Evolutionary conservation across 805 yeast species (phyloP).

Genomic region (Kuraishia floccosa): DNA sequence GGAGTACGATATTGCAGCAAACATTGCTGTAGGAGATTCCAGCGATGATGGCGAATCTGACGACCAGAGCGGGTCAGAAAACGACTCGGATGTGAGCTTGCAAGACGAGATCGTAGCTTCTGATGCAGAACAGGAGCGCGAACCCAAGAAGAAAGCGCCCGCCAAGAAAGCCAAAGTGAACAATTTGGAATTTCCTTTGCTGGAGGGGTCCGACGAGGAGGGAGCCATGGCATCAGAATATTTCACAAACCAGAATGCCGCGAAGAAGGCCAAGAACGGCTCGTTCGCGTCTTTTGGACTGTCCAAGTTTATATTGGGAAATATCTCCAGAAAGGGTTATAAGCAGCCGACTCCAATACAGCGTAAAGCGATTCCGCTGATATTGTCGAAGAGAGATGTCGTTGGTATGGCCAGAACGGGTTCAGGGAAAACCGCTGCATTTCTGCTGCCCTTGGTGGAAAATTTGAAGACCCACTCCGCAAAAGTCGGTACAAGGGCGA

Average conservation of each 20-base stretch:
- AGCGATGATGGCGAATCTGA: conserved; percentile 7
- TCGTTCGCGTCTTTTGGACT: conserved; percentile 87
- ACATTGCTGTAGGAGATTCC: conserved; percentile 33
- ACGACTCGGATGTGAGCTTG: conserved; percentile 21
- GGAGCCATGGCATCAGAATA: conserved; percentile 19
- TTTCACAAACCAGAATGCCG: conserved; percentile 27
- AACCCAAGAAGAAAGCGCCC: conserved; percentile 16
- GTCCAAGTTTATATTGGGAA: conserved; percentile 55
- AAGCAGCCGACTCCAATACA: conserved; percentile 97
- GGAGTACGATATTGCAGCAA: conserved; percentile 51
- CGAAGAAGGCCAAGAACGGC: conserved; percentile 60
- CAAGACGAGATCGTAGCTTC: conserved; percentile 44
- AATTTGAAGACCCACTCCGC: conserved; percentile 75
- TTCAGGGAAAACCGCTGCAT: conserved; percentile 98
- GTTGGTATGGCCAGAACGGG: conserved; percentile 99
- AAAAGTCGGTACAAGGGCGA: conserved; percentile 79
- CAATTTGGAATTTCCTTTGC: conserved; percentile 18
- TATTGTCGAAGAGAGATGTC: conserved; percentile 81
- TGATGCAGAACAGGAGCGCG: conserved; percentile 33
- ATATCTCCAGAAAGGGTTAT: conserved; percentile 77
- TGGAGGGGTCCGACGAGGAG: conserved; percentile 34
- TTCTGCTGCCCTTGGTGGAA: conserved; percentile 82
- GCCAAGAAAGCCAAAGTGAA: conserved; percentile 6
- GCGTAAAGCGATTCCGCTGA: conserved; percentile 86
- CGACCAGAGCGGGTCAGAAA: conserved; percentile 9